A percentile compares a stretch with the other conserved stretches of the same genome.
phyloP scores from a whole-genome alignment of 2,329 filamentous ascomycete genomes.

The Fusarium sp. region DNA sequence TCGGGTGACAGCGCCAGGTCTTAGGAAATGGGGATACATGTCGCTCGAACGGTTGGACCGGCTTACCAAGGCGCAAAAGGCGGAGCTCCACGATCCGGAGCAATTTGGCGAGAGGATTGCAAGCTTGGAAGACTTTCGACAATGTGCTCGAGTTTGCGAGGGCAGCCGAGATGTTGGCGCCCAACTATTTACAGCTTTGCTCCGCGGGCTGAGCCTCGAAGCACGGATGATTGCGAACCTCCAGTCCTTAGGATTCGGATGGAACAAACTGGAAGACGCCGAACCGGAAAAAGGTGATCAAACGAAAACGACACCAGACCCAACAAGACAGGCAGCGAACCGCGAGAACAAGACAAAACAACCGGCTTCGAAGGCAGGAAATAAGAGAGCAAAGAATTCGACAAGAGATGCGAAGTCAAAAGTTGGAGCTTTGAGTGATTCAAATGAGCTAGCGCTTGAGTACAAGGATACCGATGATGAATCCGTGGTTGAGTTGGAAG shows the following conservation, averaged over 20 bases:
- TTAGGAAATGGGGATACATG: conserved; percentile 94
- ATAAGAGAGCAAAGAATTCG: conserved; percentile 37
- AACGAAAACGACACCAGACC: background rate
- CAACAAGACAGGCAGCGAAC: conserved; percentile 18
- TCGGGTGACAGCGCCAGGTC: conserved; percentile 80
- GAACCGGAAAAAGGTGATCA: conserved; percentile 63
- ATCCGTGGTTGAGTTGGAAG: conserved; percentile 70
- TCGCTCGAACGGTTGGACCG: conserved; percentile 81
- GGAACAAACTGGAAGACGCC: conserved; percentile 89
- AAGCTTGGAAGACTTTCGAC: conserved; percentile 77
- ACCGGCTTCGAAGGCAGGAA: conserved; percentile 18
- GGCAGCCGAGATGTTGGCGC: conserved; percentile 91
- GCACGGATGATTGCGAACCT: conserved; percentile 87
- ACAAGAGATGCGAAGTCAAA: conserved; percentile 27
- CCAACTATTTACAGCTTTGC: conserved; percentile 89
- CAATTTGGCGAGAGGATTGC: conserved; percentile 83
- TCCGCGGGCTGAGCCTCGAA: conserved; percentile 86
- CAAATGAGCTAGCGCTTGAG: conserved; percentile 62
- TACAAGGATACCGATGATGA: conserved; percentile 70
- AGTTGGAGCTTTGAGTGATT: conserved; percentile 53
- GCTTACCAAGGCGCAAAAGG: conserved; percentile 79
- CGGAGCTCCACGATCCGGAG: conserved; percentile 72
- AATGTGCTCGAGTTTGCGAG: conserved; percentile 76
- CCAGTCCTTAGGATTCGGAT: conserved; percentile 91
- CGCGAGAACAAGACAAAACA: conserved; percentile 8